Conservation (phyloP, 768 basidiomycete species). For the Leccinum variicolor region DNA sequence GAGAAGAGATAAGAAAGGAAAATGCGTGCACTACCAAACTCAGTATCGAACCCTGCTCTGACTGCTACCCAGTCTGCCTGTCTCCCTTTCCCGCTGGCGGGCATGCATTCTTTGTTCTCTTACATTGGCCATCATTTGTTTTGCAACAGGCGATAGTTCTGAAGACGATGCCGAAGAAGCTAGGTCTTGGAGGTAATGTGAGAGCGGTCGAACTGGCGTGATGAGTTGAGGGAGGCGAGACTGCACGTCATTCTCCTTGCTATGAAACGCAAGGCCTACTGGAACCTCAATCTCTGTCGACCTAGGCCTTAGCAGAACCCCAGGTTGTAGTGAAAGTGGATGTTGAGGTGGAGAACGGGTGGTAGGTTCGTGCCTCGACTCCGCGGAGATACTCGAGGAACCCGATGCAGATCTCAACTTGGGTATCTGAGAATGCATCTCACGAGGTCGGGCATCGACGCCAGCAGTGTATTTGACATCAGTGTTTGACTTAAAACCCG, state of each 20-base stretch:
- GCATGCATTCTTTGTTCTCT: conserved; percentile 39
- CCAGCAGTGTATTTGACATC: conserved; percentile 2
- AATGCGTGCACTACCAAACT: not conserved
- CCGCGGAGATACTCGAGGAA: conserved; percentile 24
- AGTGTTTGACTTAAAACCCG: conserved; percentile 17
- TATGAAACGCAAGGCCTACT: not conserved
- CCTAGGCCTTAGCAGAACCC: not conserved
- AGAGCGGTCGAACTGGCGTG: conserved; percentile 43
- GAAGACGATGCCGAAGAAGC: conserved; percentile 70
- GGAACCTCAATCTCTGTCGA: not conserved
- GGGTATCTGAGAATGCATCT: conserved; percentile 27
- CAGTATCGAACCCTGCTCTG: conserved; percentile 31
- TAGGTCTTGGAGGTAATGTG: conserved; percentile 23
- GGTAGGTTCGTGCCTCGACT: conserved; percentile 6
- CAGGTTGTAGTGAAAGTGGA: conserved; percentile 7
- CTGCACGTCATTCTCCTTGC: conserved; percentile 23
- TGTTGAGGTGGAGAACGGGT: conserved; percentile 1
- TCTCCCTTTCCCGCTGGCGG: conserved; percentile 30
- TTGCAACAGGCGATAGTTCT: conserved; percentile 67
- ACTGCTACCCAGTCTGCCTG: conserved; percentile 29
- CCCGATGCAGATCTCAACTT: conserved; percentile 26
- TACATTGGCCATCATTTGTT: conserved; percentile 64
- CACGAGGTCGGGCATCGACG: conserved; percentile 5
- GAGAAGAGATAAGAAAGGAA: not conserved
- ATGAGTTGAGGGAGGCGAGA: conserved; percentile 35